phyloP scores from a whole-genome alignment of 768 basidiomycete species.

The Suillus bovinus region DNA sequence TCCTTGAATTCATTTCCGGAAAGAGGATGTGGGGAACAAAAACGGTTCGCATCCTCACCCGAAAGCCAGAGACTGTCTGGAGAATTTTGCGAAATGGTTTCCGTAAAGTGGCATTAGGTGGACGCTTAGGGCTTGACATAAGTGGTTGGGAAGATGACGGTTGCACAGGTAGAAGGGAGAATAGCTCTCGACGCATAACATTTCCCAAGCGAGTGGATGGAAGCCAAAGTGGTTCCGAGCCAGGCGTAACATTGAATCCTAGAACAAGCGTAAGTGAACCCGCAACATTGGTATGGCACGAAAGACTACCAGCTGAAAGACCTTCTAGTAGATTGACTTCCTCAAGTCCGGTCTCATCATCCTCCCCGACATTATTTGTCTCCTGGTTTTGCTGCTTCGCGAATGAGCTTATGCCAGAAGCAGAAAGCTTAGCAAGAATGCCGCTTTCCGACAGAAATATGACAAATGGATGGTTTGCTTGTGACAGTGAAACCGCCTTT shows the following conservation, averaged over 20 bases:
- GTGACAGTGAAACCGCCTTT: slow-evolving; percentile 55
- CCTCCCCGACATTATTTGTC: slow-evolving; percentile 33
- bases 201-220: slow-evolving; percentile 74
- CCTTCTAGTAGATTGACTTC: slow-evolving; percentile 73
- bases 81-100: slow-evolving; percentile 86
- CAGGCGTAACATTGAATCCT: slow-evolving; percentile 49
- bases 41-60: slow-evolving; percentile 92
- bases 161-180: slow-evolving; percentile 56
- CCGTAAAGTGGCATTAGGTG: slow-evolving; percentile 67
- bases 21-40: slow-evolving; percentile 85
- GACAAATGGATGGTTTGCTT: slow-evolving; percentile 36
- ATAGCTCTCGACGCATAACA: slow-evolving; percentile 64
- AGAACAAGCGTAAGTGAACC: not conserved
- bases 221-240: slow-evolving; percentile 43
- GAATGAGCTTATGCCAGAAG: not conserved
- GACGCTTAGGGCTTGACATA: slow-evolving; percentile 47
- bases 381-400: slow-evolving; percentile 7
- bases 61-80: slow-evolving; percentile 77
- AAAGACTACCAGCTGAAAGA: slow-evolving; percentile 55
- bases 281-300: not conserved
- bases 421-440: slow-evolving; percentile 18
- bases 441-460: slow-evolving; percentile 22
- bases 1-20: slow-evolving; percentile 35
- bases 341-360: slow-evolving; percentile 50
- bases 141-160: slow-evolving; percentile 35